Percentiles rank a stretch among this genome's conserved stretches.
Evolutionary conservation across 176 grass and related monocot genomes (phyloP).

Genomic region (Ampelocalamus luodianensis): DNA sequence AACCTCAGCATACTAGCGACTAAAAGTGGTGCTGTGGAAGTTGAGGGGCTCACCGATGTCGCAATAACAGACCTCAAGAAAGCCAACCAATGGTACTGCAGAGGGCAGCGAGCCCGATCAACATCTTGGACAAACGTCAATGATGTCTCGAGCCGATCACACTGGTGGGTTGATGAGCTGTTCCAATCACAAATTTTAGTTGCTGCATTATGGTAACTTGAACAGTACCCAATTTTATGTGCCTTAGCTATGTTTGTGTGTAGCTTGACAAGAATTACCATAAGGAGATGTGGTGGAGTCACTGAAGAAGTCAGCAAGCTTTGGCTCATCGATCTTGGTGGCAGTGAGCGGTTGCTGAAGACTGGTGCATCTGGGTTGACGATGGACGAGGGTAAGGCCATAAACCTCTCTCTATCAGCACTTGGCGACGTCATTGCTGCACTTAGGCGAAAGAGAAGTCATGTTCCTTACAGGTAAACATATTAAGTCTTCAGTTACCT

Average conservation of each 20-base stretch:
- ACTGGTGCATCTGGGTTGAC: constrained; percentile 85
- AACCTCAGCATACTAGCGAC: constrained; percentile 71
- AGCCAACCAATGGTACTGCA: constrained; percentile 80
- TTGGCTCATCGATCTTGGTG: constrained; percentile 90
- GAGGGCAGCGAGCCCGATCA: constrained; percentile 64
- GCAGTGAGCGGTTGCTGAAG: constrained; percentile 90
- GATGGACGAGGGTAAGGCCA: constrained; percentile 93
- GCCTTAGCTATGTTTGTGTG: constrained; percentile 75
- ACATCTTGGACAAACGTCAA: constrained; percentile 95
- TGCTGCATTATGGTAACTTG: constrained; percentile 29
- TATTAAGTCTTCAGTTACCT: not conserved
- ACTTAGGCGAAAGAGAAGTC: constrained; percentile 70
- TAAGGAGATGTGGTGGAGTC: constrained; percentile 46
- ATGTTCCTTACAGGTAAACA: constrained; percentile 89
- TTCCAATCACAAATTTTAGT: constrained; percentile 15
- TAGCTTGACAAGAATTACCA: constrained; percentile 97
- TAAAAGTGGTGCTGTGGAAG: constrained; percentile 68
- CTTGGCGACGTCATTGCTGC: constrained; percentile 93
- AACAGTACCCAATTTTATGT: constrained; percentile 66
- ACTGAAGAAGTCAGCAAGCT: constrained; percentile 73
- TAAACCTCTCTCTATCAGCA: constrained; percentile 93
- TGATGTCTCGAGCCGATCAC: constrained; percentile 85
- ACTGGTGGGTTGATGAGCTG: constrained; percentile 72
- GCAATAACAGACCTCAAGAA: constrained; percentile 63
- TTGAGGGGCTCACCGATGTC: constrained; percentile 78